These are phyloP conservation scores for Plasmodium reichenowi DNA, from an alignment of 169 alveolate species.

Conservation along the genomic window DNA sequence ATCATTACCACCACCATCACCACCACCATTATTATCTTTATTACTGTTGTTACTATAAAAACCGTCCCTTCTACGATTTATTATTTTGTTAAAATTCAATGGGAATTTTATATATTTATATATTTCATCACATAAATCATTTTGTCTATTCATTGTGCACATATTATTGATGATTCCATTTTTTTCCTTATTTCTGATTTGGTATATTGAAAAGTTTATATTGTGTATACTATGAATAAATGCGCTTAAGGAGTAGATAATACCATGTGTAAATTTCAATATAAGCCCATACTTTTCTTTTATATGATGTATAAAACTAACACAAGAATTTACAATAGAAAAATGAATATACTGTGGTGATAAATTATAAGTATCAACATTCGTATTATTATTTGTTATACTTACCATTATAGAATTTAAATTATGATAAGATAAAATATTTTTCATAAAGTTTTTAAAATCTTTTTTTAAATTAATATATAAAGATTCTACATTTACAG, in stretches of 20 bases:
- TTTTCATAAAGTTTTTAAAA: constrained; percentile 33
- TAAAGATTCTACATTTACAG: constrained; percentile 6
- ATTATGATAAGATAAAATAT: constrained; percentile 25
- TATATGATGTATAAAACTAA: constrained; percentile 43
- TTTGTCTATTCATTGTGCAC: neutral
- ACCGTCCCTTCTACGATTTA: constrained; percentile 6
- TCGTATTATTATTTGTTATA: constrained; percentile 1
- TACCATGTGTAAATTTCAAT: constrained; percentile 44
- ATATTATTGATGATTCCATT: neutral
- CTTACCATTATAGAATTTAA: too few species aligned
- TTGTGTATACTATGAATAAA: constrained; percentile 51
- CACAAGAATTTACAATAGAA: constrained; percentile 42
- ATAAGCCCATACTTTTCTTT: constrained; percentile 37
- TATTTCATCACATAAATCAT: neutral
- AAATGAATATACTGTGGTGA: constrained; percentile 1
- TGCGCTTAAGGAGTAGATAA: constrained; percentile 9
- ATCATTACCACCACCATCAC: too few species aligned
- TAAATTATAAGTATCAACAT: neutral
- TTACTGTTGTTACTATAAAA: too few species aligned
- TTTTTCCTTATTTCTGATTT: constrained; percentile 6
- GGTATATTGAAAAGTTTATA: constrained; percentile 16
- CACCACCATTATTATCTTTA: too few species aligned
- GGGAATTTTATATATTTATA: constrained; percentile 56
- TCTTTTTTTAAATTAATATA: constrained; percentile 57
- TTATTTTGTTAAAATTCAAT: constrained; percentile 35